Conservation (phyloP, 495 filamentous ascomycete species). For the Xylaria bambusicola region DNA sequence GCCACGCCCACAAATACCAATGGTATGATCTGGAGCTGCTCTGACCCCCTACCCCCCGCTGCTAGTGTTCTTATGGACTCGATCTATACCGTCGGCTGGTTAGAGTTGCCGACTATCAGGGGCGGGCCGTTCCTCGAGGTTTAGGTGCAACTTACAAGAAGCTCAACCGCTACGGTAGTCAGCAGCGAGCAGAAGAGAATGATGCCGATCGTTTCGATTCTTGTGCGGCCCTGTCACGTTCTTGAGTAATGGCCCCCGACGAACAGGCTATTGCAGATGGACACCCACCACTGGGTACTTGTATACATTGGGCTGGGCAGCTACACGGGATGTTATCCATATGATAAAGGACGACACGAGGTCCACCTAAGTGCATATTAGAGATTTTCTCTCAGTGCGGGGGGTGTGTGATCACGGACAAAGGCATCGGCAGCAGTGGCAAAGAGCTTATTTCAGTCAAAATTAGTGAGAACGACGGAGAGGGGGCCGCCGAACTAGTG, state of each 20-base stretch:
- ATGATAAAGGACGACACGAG: conserved; percentile 60
- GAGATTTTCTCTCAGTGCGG: not conserved
- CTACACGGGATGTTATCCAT: conserved; percentile 54
- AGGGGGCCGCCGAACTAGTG: conserved; percentile 18
- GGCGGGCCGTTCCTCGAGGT: conserved; percentile 13
- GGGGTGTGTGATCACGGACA: conserved; percentile 34
- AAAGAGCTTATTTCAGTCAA: conserved; percentile 46
- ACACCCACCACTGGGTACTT: conserved; percentile 55
- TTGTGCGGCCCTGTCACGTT: conserved; percentile 46
- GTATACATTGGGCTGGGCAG: conserved; percentile 54
- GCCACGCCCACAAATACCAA: conserved; percentile 54
- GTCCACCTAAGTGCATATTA: conserved; percentile 46
- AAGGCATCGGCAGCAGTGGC: conserved; percentile 61
- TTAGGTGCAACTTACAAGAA: conserved; percentile 42
- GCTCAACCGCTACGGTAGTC: conserved; percentile 57
- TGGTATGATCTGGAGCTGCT: conserved; percentile 50
- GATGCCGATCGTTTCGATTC: conserved; percentile 59
- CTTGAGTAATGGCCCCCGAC: conserved; percentile 22
- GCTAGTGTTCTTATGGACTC: conserved; percentile 52
- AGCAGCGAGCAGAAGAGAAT: conserved; percentile 62
- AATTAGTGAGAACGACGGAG: conserved; percentile 26
- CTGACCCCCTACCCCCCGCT: conserved; percentile 38
- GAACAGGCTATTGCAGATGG: not conserved
- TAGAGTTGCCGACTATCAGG: conserved; percentile 19
- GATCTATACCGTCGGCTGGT: conserved; percentile 34